Evolutionary conservation across 2,329 filamentous ascomycete genomes (phyloP).

Genomic region (Fusarium virguliforme): DNA sequence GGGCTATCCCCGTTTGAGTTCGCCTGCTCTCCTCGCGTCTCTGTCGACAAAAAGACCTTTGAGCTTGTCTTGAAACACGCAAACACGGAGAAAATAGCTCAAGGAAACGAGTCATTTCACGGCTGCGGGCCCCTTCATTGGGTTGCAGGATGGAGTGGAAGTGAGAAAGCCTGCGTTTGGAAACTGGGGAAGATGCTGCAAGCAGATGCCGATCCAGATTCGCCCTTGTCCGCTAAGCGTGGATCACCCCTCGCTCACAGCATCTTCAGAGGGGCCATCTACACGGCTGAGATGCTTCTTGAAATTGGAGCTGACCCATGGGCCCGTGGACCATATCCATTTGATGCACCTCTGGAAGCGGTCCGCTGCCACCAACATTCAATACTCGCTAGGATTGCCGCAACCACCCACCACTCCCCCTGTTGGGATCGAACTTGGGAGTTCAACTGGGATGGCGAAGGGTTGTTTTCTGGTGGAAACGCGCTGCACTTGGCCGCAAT

Average conservation of each 20-base stretch:
- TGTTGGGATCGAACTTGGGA: not conserved
- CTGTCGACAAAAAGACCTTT: not conserved
- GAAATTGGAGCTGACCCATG: slow-evolving; percentile 25
- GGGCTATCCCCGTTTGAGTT: slow-evolving; percentile 8
- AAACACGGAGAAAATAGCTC: not conserved
- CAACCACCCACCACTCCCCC: fast-evolving
- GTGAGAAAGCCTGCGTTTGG: fast-evolving
- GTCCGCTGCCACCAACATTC: fast-evolving
- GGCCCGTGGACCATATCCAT: not conserved
- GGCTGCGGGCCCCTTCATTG: not conserved
- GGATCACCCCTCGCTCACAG: not conserved
- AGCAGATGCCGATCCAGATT: not conserved
- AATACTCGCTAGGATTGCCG: not conserved
- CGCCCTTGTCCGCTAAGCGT: not conserved
- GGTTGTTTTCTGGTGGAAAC: not conserved
- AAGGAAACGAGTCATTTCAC: not conserved
- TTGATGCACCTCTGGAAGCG: slow-evolving; percentile 1
- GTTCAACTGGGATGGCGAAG: fast-evolving
- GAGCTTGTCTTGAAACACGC: not conserved
- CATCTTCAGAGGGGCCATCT: not conserved
- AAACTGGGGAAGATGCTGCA: not conserved
- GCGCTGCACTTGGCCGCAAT: slow-evolving; percentile 9
- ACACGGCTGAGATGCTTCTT: slow-evolving; percentile 12
- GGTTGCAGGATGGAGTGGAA: not conserved
- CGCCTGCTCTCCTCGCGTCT: slow-evolving; percentile 6